Evolutionary conservation across 2,329 filamentous ascomycete species (phyloP).

Genomic region (Aspergillus felis): DNA sequence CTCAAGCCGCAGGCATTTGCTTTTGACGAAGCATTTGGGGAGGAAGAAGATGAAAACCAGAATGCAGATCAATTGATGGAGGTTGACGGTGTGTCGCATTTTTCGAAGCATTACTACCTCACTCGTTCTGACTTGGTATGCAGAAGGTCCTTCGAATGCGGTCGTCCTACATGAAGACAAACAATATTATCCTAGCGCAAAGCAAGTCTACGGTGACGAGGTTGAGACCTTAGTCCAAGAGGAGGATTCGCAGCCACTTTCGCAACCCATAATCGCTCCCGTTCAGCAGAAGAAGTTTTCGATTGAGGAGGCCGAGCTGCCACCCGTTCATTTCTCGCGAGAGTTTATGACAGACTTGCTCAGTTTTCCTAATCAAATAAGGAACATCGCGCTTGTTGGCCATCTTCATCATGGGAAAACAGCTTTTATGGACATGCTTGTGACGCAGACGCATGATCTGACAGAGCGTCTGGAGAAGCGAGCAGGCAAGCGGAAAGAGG

Average conservation of each 20-base stretch:
- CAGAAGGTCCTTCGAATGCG: constrained; percentile 87
- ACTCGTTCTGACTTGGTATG: constrained; percentile 37
- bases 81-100: constrained; percentile 62
- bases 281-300: constrained; percentile 95
- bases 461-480: constrained; percentile 73
- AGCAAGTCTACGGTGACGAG: constrained; percentile 89
- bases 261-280: constrained; percentile 89
- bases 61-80: constrained; percentile 87
- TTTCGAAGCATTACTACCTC: neutral
- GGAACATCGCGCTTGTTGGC: constrained; percentile 87
- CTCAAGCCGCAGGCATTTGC: constrained; percentile 76
- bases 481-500: constrained; percentile 75
- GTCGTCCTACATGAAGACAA: constrained; percentile 99
- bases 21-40: constrained; percentile 65
- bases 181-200: constrained; percentile 97
- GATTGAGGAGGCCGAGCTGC: constrained; percentile 85
- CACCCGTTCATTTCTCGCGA: constrained; percentile 80
- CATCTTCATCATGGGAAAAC: constrained; percentile 98
- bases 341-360: constrained; percentile 93
- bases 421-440: constrained; percentile 96
- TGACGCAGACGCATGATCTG: constrained; percentile 90
- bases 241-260: constrained; percentile 90
- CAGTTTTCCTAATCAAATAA: constrained; percentile 90
- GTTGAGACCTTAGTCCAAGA: constrained; percentile 96
- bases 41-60: constrained; percentile 52